Percentiles rank a stretch among this genome's conserved stretches.
Conservation (phyloP, 1,139 yeast species). For the Sugiyamaella xylanicola region DNA sequence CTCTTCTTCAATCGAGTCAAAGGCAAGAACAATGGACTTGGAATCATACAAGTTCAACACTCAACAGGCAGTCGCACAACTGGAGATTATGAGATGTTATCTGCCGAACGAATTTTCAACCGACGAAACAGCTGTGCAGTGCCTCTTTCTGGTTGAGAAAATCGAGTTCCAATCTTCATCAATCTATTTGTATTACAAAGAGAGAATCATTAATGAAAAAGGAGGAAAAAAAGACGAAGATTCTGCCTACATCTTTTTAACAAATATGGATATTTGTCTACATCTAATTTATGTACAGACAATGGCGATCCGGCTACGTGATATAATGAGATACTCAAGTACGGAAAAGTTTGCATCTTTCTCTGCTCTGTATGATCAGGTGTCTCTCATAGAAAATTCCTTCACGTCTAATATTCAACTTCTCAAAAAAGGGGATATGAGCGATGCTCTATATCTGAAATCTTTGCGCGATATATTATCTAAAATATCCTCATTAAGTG, state of each 20-base stretch:
- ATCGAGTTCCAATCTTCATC: constrained; percentile 5
- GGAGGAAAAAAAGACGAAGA: constrained; percentile 4
- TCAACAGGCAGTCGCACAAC: constrained; percentile 36
- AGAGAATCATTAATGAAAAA: background rate
- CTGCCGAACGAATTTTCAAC: constrained; percentile 31
- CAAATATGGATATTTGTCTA: constrained; percentile 19
- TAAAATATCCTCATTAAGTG: background rate
- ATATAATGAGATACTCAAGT: constrained; percentile 22
- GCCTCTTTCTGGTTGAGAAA: constrained; percentile 6
- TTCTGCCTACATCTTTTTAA: background rate
- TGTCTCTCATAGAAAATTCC: constrained; percentile 23
- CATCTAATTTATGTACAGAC: constrained; percentile 27
- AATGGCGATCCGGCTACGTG: constrained; percentile 22
- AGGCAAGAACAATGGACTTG: constrained; percentile 36
- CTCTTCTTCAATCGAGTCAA: constrained; percentile 31
- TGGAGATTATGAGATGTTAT: constrained; percentile 36
- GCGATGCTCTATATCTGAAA: constrained; percentile 23
- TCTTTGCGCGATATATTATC: constrained; percentile 8
- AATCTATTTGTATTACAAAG: constrained; percentile 10
- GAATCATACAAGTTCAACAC: constrained; percentile 36
- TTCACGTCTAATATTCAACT: constrained; percentile 25
- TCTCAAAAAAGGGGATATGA: constrained; percentile 26
- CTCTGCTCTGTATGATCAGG: constrained; percentile 22
- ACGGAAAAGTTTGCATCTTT: constrained; percentile 26
- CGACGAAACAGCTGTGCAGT: constrained; percentile 32